Evolutionary conservation across 176 grass and related monocot genomes (phyloP).

Genomic region (Panicum miliaceum): DNA sequence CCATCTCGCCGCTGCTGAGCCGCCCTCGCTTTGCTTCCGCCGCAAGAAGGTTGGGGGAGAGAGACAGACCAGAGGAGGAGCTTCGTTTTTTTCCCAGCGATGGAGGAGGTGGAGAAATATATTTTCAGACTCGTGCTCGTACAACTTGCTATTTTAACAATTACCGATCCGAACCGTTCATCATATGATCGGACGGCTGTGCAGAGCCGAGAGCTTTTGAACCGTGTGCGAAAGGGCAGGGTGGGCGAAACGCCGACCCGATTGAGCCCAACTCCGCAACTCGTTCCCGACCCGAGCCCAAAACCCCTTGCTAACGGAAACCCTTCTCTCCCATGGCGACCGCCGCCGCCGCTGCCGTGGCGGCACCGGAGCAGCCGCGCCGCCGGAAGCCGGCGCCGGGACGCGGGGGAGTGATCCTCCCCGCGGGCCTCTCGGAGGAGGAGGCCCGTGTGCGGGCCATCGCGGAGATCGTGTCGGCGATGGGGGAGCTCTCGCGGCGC

Average conservation of each 20-base stretch:
- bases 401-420: conserved; percentile 73
- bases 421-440: conserved; percentile 80
- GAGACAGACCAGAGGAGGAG: neutral
- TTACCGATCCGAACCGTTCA: neutral
- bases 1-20: conserved; percentile 38
- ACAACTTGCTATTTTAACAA: neutral
- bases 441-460: conserved; percentile 95
- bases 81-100: neutral
- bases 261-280: conserved; percentile 15
- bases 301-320: conserved; percentile 36
- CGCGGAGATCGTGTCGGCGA: conserved; percentile 92
- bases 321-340: conserved; percentile 43
- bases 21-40: conserved; percentile 51
- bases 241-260: conserved; percentile 16
- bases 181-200: conserved; percentile 10
- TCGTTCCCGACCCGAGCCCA: conserved; percentile 8
- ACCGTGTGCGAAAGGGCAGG: neutral
- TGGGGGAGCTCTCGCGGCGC: conserved; percentile 90
- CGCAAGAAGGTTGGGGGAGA: conserved; percentile 47
- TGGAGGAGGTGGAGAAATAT: neutral
- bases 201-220: neutral
- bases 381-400: conserved; percentile 85
- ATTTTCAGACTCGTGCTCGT: neutral
- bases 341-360: conserved; percentile 33
- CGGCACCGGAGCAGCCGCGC: conserved; percentile 50